These are phyloP conservation scores for Flaveria bidentis DNA, from an alignment of 129 eudicot species.

Conservation along the genomic window DNA sequence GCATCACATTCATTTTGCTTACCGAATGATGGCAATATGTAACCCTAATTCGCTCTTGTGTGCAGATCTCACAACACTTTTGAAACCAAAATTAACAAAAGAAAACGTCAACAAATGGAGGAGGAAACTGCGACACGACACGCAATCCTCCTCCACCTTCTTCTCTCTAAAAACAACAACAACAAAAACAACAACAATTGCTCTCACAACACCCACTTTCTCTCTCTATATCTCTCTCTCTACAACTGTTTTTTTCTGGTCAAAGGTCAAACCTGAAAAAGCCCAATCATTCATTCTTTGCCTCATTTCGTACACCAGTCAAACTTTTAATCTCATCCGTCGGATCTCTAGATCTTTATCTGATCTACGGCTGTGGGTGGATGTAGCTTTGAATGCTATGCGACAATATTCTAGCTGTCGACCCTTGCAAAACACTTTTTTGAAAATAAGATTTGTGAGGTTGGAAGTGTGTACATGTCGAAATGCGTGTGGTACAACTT, in stretches of 20 bases:
- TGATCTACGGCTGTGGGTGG: conserved; percentile 28
- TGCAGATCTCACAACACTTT: conserved; percentile 33
- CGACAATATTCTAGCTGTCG: conserved; percentile 28
- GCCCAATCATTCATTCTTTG: conserved; percentile 43
- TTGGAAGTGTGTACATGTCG: background rate
- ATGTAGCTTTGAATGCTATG: conserved; percentile 23
- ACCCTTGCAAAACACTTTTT: conserved; percentile 1
- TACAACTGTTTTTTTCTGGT: conserved; percentile 32
- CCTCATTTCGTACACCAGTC: conserved; percentile 43
- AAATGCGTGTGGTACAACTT: conserved; percentile 16
- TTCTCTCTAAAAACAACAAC: conserved; percentile 16
- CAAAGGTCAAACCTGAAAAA: conserved; percentile 49
- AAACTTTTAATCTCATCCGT: conserved; percentile 27
- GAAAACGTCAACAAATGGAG: conserved; percentile 30
- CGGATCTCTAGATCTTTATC: background rate
- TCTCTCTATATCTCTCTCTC: conserved; percentile 27
- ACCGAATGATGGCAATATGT: background rate
- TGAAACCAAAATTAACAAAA: background rate
- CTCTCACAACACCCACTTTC: conserved; percentile 7
- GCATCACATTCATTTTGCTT: conserved; percentile 77
- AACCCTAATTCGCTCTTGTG: conserved; percentile 38
- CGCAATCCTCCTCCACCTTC: conserved; percentile 51
- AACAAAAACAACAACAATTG: background rate
- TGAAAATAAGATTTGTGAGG: background rate
- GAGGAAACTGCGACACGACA: conserved; percentile 47